Base-by-base conservation (phyloP, 345 rosid species). In the Sonneratia alba region DNA sequence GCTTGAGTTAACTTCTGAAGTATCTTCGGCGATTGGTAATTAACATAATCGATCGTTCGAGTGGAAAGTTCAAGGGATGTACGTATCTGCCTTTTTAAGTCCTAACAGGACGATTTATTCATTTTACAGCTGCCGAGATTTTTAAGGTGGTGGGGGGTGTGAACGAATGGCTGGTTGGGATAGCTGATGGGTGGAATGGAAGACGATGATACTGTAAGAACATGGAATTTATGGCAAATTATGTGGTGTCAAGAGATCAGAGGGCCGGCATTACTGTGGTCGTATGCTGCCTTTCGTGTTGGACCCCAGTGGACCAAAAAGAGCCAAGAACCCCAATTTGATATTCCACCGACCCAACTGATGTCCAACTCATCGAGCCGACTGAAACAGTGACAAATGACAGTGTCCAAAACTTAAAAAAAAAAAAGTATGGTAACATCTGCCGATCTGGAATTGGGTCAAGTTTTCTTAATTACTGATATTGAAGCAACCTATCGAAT, bases 341-440 rank as follows among this genome's bases (percentile, higher is more conserved):
- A 62, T 62, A 27, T 62, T 62, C 19, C 66, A 32, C 12, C 27
- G 66, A 11, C 66, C 66, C 66, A 62, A 34, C 66, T 62, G 38
- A 62, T 14, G 66, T 62, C 66, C 66, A 27, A 62, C 66, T 62
- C 66, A 62, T 27, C 37, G 5, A 12, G 22, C 59, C 22, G 2
- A 53, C 1, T 1, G 18, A 53, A 53, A 53, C 24, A 53, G 59
- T 53, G 22, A 53, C 12, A 53, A 53, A 53, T 53, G 59, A 53
- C 59, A 53, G 45, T 42, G 6, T 9, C 45, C 45, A 42, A 9
- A 42, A 42, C 6, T 9, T n/a, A n/a, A n/a, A n/a, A n/a, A n/a
- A n/a, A n/a, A n/a, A n/a, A n/a, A n/a, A 42, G 45, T 27, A 42
- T 42, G 45, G 45, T 42, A 42, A 42, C 45, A 42, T 42, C 45